Evolutionary conservation across 352 stramenopile genomes (phyloP).

Genomic region (Pythium grandisporangium): DNA sequence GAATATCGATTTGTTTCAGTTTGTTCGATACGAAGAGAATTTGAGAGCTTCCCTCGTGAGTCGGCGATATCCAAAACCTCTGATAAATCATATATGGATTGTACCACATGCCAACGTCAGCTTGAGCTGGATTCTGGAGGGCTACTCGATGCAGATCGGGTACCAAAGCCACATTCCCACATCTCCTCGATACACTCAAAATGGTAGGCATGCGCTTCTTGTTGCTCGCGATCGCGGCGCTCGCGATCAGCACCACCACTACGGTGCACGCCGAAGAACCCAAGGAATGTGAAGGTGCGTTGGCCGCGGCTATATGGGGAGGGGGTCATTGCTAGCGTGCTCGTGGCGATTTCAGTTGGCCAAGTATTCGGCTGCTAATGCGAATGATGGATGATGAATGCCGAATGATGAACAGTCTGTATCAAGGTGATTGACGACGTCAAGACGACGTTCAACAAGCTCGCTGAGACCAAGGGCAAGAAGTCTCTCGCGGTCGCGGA

Average conservation of each 20-base stretch:
- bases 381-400: neutral
- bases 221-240: constrained; percentile 56
- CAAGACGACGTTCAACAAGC: constrained; percentile 52
- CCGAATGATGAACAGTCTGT: constrained; percentile 55
- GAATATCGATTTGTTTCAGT: too few species aligned
- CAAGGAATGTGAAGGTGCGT: constrained; percentile 91
- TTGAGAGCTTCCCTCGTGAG: too few species aligned
- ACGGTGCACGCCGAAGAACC: constrained; percentile 44
- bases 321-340: neutral
- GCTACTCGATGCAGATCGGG: too few species aligned
- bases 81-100: constrained; percentile 3
- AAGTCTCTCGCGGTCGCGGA: constrained; percentile 74
- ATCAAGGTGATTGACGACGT: constrained; percentile 88
- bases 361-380: neutral
- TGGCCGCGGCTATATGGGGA: constrained; percentile 26
- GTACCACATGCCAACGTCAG: constrained; percentile 14
- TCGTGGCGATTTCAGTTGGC: neutral
- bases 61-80: constrained; percentile 9
- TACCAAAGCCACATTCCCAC: too few species aligned
- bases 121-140: constrained; percentile 16
- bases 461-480: constrained; percentile 67
- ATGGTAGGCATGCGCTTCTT: constrained; percentile 42
- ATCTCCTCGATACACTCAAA: too few species aligned
- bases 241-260: constrained; percentile 30
- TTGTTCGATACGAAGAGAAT: too few species aligned